phyloP scores from a whole-genome alignment of 352 stramenopile genomes.

The Pythium biforme region DNA sequence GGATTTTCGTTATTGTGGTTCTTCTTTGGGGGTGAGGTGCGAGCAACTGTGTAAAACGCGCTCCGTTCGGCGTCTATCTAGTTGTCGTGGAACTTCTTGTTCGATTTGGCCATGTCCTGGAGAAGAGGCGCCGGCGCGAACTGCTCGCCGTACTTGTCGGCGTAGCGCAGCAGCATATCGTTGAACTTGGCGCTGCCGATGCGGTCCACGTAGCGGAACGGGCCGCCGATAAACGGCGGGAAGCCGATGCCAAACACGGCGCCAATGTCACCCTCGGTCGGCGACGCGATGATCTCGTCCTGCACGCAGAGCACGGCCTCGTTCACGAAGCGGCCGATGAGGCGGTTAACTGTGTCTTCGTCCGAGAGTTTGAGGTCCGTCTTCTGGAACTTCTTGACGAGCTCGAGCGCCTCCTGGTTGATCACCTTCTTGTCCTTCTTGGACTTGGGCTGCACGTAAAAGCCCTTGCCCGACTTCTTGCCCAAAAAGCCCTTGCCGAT shows the following conservation, averaged over 20 bases:
- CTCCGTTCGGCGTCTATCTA: constrained; percentile 24
- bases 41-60: background rate
- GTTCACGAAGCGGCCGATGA: constrained; percentile 96
- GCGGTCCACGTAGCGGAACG: constrained; percentile 96
- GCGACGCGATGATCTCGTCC: constrained; percentile 97
- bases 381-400: constrained; percentile 84
- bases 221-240: constrained; percentile 96
- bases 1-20: background rate
- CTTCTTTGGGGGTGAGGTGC: background rate
- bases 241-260: constrained; percentile 99
- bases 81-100: constrained; percentile 97
- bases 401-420: constrained; percentile 84
- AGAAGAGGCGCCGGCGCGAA: constrained; percentile 95
- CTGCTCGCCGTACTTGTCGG: constrained; percentile 94
- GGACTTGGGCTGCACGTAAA: constrained; percentile 94
- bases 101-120: constrained; percentile 95
- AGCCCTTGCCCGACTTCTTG: constrained; percentile 97
- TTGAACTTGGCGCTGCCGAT: constrained; percentile 93
- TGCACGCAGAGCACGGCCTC: constrained; percentile 96
- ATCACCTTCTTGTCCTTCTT: constrained; percentile 91
- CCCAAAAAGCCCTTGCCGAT: constrained; percentile 94
- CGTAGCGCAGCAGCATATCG: constrained; percentile 95
- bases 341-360: constrained; percentile 91
- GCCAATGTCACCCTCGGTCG: constrained; percentile 97
- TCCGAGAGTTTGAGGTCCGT: constrained; percentile 74